Evolutionary conservation across 805 yeast genomes (phyloP).

Genomic region (Priceomyces carsonii): DNA sequence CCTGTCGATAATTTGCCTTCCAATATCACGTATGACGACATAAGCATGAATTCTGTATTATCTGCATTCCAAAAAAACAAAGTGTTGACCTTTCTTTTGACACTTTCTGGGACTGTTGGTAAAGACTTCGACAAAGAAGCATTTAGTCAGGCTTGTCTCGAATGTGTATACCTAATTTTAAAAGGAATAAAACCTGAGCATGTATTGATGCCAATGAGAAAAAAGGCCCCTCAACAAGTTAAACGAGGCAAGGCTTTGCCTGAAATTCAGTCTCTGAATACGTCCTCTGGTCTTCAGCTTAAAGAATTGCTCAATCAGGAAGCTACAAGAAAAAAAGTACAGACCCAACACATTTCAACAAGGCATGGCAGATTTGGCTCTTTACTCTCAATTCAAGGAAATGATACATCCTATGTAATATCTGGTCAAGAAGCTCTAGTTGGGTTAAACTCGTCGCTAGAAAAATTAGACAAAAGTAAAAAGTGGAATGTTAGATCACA

Average conservation of each 20-base stretch:
- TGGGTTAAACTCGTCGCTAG: slow-evolving; percentile 53
- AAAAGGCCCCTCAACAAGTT: slow-evolving; percentile 4
- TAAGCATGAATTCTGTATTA: slow-evolving; percentile 61
- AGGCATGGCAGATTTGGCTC: slow-evolving; percentile 95
- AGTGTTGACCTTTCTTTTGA: slow-evolving; percentile 71
- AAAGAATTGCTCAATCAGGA: slow-evolving; percentile 62
- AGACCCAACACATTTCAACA: slow-evolving; percentile 55
- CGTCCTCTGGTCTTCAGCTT: slow-evolving; percentile 43
- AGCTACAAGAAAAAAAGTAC: slow-evolving; percentile 47
- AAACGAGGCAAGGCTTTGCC: slow-evolving; percentile 6
- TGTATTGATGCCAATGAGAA: slow-evolving; percentile 13
- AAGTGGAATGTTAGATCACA: slow-evolving; percentile 54
- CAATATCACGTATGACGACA: slow-evolving; percentile 63
- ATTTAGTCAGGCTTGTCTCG: slow-evolving; percentile 65
- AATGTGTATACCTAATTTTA: slow-evolving; percentile 63
- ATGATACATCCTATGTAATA: slow-evolving; percentile 63
- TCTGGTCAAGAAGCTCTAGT: slow-evolving; percentile 67
- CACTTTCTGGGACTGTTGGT: slow-evolving; percentile 66
- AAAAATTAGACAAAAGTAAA: slow-evolving; percentile 66
- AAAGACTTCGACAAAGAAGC: slow-evolving; percentile 60
- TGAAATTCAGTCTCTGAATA: slow-evolving; percentile 8
- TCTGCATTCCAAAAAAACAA: slow-evolving; percentile 63
- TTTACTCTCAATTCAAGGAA: slow-evolving; percentile 66
- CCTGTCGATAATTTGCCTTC: slow-evolving; percentile 50
- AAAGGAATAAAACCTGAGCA: slow-evolving; percentile 52